Conservation (phyloP, 495 filamentous ascomycete genomes). For the Cairneyella variabilis region DNA sequence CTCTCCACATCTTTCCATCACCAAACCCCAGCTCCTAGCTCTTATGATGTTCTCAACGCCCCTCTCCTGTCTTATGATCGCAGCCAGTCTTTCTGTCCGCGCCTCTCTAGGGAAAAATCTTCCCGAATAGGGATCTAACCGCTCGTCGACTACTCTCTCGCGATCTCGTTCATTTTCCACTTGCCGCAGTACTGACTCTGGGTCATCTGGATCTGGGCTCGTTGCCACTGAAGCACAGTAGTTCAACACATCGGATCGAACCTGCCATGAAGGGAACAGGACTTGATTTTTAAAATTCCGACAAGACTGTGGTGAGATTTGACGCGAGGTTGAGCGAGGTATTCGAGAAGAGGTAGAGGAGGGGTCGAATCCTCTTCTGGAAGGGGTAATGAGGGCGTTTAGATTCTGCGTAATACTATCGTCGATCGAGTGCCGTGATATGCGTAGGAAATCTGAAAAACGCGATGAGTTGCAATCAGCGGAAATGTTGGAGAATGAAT, state of each 20-base stretch:
- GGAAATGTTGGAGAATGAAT: slow-evolving; percentile 8
- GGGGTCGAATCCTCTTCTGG: slow-evolving; percentile 70
- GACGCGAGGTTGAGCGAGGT: slow-evolving; percentile 43
- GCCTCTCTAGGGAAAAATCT: slow-evolving; percentile 81
- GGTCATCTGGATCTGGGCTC: slow-evolving; percentile 83
- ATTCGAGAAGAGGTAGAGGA: slow-evolving; percentile 59
- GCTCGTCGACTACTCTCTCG: slow-evolving; percentile 79
- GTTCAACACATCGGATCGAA: slow-evolving; percentile 75
- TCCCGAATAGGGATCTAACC: slow-evolving; percentile 87
- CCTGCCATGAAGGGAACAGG: slow-evolving; percentile 86
- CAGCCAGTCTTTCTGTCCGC: slow-evolving; percentile 77
- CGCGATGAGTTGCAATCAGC: too few species aligned
- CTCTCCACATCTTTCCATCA: slow-evolving; percentile 73
- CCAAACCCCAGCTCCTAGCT: slow-evolving; percentile 73
- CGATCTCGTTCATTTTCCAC: slow-evolving; percentile 65
- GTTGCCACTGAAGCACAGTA: slow-evolving; percentile 91
- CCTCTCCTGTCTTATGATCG: slow-evolving; percentile 75
- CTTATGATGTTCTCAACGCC: slow-evolving; percentile 86
- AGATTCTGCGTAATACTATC: slow-evolving; percentile 91
- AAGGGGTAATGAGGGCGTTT: slow-evolving; percentile 82
- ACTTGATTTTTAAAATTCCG: slow-evolving; percentile 70
- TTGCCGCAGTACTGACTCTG: slow-evolving; percentile 66
- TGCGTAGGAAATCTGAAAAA: slow-evolving; percentile 77
- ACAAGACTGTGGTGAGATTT: slow-evolving; percentile 61
- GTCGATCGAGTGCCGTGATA: slow-evolving; percentile 82